A percentile compares a stretch with the other conserved stretches of the same genome.
Conservation (phyloP, 177 flowering plant genomes). For the Vitis hybrid region DNA sequence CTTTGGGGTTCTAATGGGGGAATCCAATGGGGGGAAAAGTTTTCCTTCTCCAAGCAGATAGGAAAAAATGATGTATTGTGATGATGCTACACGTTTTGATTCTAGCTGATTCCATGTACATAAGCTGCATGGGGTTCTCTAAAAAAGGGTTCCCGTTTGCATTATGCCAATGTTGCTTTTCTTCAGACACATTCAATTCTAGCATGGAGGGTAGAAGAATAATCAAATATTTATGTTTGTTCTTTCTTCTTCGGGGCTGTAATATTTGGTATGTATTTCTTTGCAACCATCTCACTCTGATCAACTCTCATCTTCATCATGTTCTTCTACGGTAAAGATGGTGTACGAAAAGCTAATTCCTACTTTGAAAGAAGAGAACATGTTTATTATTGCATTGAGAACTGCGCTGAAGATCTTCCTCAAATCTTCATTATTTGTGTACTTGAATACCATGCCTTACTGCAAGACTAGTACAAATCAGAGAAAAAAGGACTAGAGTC, state of each 20-base stretch:
- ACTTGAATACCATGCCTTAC: no score
- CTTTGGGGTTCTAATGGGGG: conserved; percentile 8
- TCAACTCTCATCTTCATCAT: no score
- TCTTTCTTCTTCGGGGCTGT: no score
- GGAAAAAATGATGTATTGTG: conserved; percentile 4
- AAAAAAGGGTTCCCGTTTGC: not conserved
- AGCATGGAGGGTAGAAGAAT: not conserved
- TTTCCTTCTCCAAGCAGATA: conserved; percentile 11
- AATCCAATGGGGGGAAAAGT: not conserved
- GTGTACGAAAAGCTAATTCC: no score
- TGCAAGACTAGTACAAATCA: no score
- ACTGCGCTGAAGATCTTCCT: no score
- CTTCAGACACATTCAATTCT: not conserved
- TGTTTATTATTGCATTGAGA: no score
- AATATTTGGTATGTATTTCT: no score
- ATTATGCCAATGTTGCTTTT: not conserved
- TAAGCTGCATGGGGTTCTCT: conserved; percentile 16
- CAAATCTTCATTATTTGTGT: no score
- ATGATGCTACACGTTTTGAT: conserved; percentile 2
- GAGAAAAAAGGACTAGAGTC: conserved; percentile 40
- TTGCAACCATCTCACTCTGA: no score
- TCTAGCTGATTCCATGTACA: conserved; percentile 17
- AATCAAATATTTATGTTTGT: not conserved
- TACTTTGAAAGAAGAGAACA: no score
- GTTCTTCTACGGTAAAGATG: no score